Evolutionary conservation across 1,139 yeast genomes (phyloP), one percentile per base, ranked within the genome.

Genomic region (Taphrina populina): DNA sequence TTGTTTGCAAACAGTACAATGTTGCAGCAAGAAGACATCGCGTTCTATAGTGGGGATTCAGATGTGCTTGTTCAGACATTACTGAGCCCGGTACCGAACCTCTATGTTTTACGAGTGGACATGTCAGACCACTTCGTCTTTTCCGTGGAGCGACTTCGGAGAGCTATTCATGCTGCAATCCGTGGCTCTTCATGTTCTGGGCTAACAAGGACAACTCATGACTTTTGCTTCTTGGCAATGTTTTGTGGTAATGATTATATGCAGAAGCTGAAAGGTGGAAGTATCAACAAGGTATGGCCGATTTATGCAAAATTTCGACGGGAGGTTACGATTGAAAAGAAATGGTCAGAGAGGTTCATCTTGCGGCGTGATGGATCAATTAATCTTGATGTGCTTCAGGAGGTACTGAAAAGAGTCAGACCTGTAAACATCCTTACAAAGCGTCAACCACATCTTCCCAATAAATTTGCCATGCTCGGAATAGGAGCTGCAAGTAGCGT

Each of bases 51-150:
- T 13, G 54, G 54, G 10, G 54, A 49, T 33, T 49, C 54, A 8
- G 54, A 49, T 35, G 54, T 49, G 39, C 21, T 49, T 13, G 24
- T 49, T 11, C 54, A 49, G 37, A 30, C 54, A 3, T 24, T 49
- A 24, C 35, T 49, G 32, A 37, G 32, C 21, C 39, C 37, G 7
- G 36, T 49, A 15, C 17, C 32, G 15, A 17, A 29, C 5, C 24
- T 49, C 19, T 49, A 37, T 39, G 54, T 49, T 6, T 11, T 49
- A 27, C 32, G 54, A 15, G 27, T 26, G 29, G 36, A 46, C 5
- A 19, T 13, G 17, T 30, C n/a, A 13, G 26, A 49, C 4, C 30
- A 11, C 13, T 17, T 39, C 8, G 37, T 40, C 2, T 8, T 49
- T 11, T 49, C 54, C 5, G 21, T 49, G 13, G 20, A 29, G 11